These are phyloP conservation scores for Aspergillus fumigatus DNA, from an alignment of 2,329 filamentous ascomycete species.

Conservation along the genomic window DNA sequence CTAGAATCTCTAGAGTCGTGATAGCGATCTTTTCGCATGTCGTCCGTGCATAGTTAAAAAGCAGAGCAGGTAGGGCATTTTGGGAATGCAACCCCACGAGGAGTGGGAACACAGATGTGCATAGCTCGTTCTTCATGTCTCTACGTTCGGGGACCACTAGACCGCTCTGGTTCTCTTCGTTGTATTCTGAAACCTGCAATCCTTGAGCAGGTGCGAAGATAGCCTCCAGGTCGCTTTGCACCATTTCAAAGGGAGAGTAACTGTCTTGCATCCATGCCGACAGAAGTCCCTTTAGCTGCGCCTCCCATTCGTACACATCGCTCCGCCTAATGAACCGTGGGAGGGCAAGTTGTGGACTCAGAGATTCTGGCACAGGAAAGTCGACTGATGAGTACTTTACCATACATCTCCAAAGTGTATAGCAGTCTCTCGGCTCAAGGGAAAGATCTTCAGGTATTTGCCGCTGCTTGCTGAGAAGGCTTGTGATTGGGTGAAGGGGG, in stretches of 20 bases:
- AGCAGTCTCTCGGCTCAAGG: constrained; percentile 68
- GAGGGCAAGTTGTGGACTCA: constrained; percentile 38
- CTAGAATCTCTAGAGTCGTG: constrained; percentile 47
- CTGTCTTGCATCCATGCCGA: constrained; percentile 56
- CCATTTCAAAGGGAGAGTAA: constrained; percentile 49
- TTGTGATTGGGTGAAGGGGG: constrained; percentile 64
- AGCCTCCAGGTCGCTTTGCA: constrained; percentile 46
- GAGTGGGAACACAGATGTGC: background rate
- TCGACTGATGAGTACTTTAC: constrained; percentile 49
- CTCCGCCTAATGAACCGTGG: constrained; percentile 57
- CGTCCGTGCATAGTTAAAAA: constrained; percentile 71
- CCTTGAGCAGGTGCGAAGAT: background rate
- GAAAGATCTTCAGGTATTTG: constrained; percentile 63
- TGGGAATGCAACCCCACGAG: constrained; percentile 47
- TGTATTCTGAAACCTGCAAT: background rate
- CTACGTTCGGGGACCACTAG: background rate
- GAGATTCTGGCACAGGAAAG: constrained; percentile 42
- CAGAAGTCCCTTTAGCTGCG: constrained; percentile 55
- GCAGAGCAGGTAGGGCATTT: constrained; percentile 65
- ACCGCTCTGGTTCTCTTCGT: background rate
- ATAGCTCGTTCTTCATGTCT: background rate
- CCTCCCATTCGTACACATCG: constrained; percentile 64
- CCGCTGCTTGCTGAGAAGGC: constrained; percentile 57
- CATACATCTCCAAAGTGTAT: constrained; percentile 63
- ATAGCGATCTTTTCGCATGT: constrained; percentile 57